These are phyloP conservation scores for Eucalyptus globulus DNA, from an alignment of 345 rosid genomes.

Conservation along the genomic window DNA sequence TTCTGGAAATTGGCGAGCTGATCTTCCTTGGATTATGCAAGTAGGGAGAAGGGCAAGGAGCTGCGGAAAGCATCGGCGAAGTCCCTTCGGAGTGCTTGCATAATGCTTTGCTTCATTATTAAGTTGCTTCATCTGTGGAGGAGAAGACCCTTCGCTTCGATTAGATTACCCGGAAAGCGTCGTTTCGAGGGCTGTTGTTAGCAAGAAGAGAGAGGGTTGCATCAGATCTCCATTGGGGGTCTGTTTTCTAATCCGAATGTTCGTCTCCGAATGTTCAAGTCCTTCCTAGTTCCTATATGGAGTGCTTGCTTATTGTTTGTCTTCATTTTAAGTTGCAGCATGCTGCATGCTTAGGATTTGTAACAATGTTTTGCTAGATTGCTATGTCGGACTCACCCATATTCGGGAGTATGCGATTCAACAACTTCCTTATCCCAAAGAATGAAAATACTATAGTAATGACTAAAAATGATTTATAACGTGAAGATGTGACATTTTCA, in stretches of 20 bases:
- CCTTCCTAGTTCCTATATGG: not conserved
- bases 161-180: not conserved
- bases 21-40: not conserved
- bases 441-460: accelerated
- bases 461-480: not conserved
- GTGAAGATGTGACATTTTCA: not conserved
- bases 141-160: not conserved
- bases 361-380: not conserved
- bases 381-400: not conserved
- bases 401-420: not conserved
- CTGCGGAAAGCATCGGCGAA: not conserved
- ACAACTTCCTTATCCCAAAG: not conserved
- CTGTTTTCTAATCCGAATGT: not conserved
- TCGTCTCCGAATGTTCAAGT: not conserved
- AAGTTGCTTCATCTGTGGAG: not conserved
- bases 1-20: not conserved
- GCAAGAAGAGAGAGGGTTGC: not conserved
- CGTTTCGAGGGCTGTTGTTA: not conserved
- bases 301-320: not conserved
- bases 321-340: not conserved
- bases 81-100: not conserved
- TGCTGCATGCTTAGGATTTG: not conserved
- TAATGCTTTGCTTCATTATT: not conserved
- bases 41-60: not conserved
- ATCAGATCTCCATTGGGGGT: not conserved